These are phyloP conservation scores for Vanrija sp. DNA, from an alignment of 1,284 basidiomycete species.

Conservation along the genomic window DNA sequence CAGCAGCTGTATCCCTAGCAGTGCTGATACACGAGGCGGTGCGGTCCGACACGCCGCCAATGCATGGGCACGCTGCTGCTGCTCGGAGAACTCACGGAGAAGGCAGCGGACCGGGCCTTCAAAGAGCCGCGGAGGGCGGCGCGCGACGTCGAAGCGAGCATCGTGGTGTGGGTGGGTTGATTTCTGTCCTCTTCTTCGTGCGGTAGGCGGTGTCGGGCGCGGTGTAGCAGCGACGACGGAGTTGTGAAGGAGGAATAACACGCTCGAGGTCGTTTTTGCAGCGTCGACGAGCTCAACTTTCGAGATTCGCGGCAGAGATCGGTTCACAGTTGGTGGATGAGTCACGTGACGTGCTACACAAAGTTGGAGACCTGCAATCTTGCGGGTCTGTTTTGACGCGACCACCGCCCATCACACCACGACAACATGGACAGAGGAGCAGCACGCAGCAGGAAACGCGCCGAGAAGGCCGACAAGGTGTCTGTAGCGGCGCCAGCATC, in stretches of 20 bases:
- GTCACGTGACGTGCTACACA: not conserved
- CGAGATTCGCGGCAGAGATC: not conserved
- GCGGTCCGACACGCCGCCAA: no score
- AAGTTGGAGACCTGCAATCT: not conserved
- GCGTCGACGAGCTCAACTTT: not conserved
- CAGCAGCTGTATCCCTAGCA: no score
- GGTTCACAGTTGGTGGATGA: not conserved
- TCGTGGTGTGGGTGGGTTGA: not conserved
- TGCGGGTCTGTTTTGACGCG: not conserved
- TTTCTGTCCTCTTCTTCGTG: not conserved
- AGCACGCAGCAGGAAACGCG: conserved; percentile 36
- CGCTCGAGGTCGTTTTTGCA: not conserved
- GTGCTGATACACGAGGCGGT: no score
- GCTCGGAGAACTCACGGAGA: conserved; percentile 8
- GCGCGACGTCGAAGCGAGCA: conserved; percentile 32
- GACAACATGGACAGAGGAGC: conserved; percentile 44
- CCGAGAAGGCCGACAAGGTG: conserved; percentile 5
- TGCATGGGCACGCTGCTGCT: not conserved
- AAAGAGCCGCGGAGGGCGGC: conserved; percentile 14
- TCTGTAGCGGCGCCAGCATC: not conserved
- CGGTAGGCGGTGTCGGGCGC: not conserved
- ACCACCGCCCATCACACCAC: not conserved
- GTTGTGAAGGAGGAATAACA: not conserved
- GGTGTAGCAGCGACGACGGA: not conserved
- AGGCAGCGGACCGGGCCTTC: conserved; percentile 6